Percentiles rank a stretch among this genome's conserved stretches.
Evolutionary conservation across 2,329 filamentous ascomycete genomes (phyloP).

Genomic region (Paracorniculantispora psalliotae): DNA sequence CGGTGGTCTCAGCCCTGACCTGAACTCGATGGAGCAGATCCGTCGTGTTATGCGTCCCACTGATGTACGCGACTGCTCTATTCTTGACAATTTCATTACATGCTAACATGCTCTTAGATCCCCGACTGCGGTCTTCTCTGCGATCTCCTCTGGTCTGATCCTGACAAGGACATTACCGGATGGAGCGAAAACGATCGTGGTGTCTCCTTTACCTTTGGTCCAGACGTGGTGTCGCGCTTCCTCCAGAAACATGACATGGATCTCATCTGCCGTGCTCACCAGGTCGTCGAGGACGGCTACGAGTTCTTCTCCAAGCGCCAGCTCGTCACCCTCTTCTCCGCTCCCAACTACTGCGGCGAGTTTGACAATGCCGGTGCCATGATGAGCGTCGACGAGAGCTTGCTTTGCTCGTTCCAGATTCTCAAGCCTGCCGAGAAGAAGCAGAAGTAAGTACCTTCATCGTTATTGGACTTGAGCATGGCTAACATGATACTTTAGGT

Average conservation of each 20-base stretch:
- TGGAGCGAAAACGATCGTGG: slow-evolving; percentile 96
- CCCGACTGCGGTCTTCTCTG: slow-evolving; percentile 95
- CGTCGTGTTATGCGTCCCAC: slow-evolving; percentile 92
- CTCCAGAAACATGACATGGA: slow-evolving; percentile 93
- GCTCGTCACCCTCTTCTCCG: slow-evolving; percentile 93
- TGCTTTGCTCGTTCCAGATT: slow-evolving; percentile 99
- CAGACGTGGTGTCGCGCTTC: slow-evolving; percentile 96
- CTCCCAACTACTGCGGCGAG: slow-evolving; percentile 98
- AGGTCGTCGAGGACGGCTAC: slow-evolving; percentile 99
- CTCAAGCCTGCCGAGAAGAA: slow-evolving; percentile 99
- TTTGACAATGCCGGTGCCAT: slow-evolving; percentile 99
- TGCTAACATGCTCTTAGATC: background rate
- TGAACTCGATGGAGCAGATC: slow-evolving; percentile 98
- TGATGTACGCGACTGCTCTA: too few relatives aligned
- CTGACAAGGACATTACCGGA: slow-evolving; percentile 99
- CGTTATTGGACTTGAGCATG: too few relatives aligned
- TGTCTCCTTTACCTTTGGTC: slow-evolving; percentile 97
- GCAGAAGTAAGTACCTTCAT: slow-evolving; percentile 99
- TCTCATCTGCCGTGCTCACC: slow-evolving; percentile 92
- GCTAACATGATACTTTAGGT: too few relatives aligned
- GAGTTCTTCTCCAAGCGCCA: slow-evolving; percentile 97
- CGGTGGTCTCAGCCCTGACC: slow-evolving; percentile 83
- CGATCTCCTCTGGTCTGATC: slow-evolving; percentile 94
- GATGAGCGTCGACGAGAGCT: slow-evolving; percentile 98
- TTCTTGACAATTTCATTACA: too few relatives aligned